phyloP scores from a whole-genome alignment of 768 basidiomycete genomes.

The Lactifluus pinguis region DNA sequence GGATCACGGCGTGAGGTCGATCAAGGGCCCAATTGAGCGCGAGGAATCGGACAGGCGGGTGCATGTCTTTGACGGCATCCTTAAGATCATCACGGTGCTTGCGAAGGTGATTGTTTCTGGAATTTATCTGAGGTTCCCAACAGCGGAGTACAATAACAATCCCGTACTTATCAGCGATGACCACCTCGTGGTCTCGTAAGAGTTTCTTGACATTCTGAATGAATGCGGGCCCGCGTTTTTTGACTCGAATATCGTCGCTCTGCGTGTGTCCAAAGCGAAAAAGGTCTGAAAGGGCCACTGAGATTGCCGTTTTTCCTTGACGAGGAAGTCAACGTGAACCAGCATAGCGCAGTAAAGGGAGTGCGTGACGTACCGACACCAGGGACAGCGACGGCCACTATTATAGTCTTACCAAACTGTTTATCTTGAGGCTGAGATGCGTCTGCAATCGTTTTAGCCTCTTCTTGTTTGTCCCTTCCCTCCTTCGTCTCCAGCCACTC shows the following conservation, averaged over 20 bases:
- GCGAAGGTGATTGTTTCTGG: slow-evolving; percentile 55
- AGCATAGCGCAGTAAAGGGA: background rate
- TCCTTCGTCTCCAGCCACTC: slow-evolving; percentile 49
- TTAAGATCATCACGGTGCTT: slow-evolving; percentile 39
- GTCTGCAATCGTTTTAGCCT: slow-evolving; percentile 26
- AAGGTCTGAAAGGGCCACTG: slow-evolving; percentile 67
- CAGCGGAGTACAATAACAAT: background rate
- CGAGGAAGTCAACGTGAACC: background rate
- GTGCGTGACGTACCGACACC: slow-evolving; percentile 68
- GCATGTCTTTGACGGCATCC: slow-evolving; percentile 35
- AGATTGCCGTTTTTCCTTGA: slow-evolving; percentile 29
- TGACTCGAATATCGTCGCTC: slow-evolving; percentile 68
- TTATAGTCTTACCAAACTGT: slow-evolving; percentile 62
- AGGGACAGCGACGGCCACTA: slow-evolving; percentile 84
- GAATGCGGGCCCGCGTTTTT: slow-evolving; percentile 47
- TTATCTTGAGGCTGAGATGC: slow-evolving; percentile 16
- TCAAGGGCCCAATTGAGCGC: slow-evolving; percentile 72
- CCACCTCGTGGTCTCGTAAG: slow-evolving; percentile 58
- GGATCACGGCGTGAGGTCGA: slow-evolving; percentile 48
- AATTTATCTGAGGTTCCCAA: background rate
- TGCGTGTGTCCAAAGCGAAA: slow-evolving; percentile 90
- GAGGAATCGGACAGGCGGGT: slow-evolving; percentile 60
- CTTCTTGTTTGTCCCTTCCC: slow-evolving; percentile 27
- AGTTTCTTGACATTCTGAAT: slow-evolving; percentile 60
- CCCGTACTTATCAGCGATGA: slow-evolving; percentile 72